phyloP scores from a whole-genome alignment of 1,284 basidiomycete genomes.

The Leccinum subrobustum region DNA sequence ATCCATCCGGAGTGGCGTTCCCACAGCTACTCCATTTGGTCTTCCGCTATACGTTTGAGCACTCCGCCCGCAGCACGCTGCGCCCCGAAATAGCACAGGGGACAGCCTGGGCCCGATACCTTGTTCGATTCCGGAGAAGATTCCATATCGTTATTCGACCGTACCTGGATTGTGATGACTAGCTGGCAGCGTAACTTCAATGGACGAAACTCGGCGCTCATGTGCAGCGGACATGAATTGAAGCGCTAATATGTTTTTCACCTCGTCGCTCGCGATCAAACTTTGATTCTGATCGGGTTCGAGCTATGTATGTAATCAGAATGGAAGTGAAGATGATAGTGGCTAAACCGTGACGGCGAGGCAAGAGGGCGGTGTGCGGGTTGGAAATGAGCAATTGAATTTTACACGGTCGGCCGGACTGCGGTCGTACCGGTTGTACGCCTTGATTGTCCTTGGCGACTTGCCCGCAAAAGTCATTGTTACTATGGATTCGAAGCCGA shows the following conservation, averaged over 20 bases:
- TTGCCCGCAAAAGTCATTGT: background rate
- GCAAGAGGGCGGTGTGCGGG: background rate
- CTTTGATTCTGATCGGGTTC: constrained; percentile 1
- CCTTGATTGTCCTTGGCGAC: background rate
- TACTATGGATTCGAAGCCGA: background rate
- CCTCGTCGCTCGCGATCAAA: background rate
- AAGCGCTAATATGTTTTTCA: background rate
- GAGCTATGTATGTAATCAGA: background rate
- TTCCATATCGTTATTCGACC: constrained; percentile 2
- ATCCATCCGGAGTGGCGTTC: background rate
- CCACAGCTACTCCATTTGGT: constrained; percentile 13
- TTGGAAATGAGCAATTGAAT: background rate
- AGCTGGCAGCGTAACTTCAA: background rate
- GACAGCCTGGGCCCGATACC: background rate
- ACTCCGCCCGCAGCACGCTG: background rate
- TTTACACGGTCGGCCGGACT: background rate
- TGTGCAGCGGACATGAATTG: background rate
- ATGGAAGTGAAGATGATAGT: background rate
- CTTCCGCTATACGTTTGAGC: background rate
- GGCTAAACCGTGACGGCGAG: background rate
- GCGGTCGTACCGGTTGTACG: background rate
- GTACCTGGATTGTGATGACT: background rate
- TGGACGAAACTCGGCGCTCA: background rate
- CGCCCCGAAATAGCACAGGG: constrained; percentile 4
- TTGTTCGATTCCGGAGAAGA: background rate